These are phyloP conservation scores for Seiridium cupressi DNA, from an alignment of 2,329 filamentous ascomycete species.

Conservation along the genomic window DNA sequence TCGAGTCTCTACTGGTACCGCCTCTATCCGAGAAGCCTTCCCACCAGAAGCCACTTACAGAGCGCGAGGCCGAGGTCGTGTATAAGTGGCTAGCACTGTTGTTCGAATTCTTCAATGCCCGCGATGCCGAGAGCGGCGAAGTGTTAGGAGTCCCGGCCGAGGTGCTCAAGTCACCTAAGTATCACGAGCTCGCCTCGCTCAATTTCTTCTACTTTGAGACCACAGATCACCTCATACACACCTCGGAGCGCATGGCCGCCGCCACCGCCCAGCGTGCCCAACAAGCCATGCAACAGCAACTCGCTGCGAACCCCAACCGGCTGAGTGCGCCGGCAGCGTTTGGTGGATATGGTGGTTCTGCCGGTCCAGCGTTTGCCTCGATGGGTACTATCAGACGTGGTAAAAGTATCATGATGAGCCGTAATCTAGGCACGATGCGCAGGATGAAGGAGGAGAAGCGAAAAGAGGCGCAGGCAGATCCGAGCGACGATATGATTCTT, in stretches of 20 bases:
- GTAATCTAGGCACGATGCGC: constrained; percentile 94
- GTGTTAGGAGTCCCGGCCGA: constrained; percentile 86
- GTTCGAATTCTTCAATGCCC: constrained; percentile 92
- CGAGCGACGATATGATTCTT: constrained; percentile 97
- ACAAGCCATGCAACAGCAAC: constrained; percentile 57
- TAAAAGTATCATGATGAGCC: constrained; percentile 87
- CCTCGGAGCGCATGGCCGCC: constrained; percentile 93
- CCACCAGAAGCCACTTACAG: constrained; percentile 75
- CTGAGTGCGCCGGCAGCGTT: constrained; percentile 60
- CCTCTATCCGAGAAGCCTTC: constrained; percentile 94
- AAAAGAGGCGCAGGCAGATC: constrained; percentile 92
- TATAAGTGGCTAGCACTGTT: constrained; percentile 92
- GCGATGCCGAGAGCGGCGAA: constrained; percentile 74
- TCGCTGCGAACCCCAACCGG: constrained; percentile 52
- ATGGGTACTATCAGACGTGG: constrained; percentile 65
- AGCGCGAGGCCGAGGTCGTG: constrained; percentile 90
- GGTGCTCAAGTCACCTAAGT: constrained; percentile 94
- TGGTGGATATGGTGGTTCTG: constrained; percentile 45
- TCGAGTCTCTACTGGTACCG: constrained; percentile 86
- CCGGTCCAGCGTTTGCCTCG: constrained; percentile 56
- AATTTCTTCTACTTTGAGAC: constrained; percentile 99
- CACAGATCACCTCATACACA: constrained; percentile 86
- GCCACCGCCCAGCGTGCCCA: constrained; percentile 76
- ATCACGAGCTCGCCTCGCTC: constrained; percentile 91
- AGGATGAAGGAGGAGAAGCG: constrained; percentile 95